phyloP scores from a whole-genome alignment of 2,329 filamentous ascomycete species.

The Coleophoma crateriformis region DNA sequence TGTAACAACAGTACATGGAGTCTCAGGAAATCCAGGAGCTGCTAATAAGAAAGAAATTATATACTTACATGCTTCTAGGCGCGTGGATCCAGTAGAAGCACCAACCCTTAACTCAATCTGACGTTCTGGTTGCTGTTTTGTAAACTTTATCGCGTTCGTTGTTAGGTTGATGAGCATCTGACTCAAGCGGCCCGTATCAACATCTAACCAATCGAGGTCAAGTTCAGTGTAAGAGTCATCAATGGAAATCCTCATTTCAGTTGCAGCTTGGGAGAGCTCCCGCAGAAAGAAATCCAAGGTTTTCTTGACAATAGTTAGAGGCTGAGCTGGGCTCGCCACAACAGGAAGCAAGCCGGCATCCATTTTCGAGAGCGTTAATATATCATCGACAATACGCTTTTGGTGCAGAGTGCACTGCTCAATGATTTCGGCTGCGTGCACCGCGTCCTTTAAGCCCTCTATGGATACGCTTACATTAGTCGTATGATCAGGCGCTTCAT shows the following conservation, averaged over 20 bases:
- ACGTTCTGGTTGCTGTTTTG: constrained; percentile 56
- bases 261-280: constrained; percentile 63
- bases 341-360: constrained; percentile 69
- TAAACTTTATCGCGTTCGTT: constrained; percentile 79
- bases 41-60: too few species aligned
- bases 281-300: constrained; percentile 74
- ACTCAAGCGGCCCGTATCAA: constrained; percentile 69
- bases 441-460: constrained; percentile 49
- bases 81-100: constrained; percentile 14
- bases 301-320: constrained; percentile 58
- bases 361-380: constrained; percentile 67
- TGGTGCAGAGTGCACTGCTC: constrained; percentile 73
- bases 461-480: constrained; percentile 23
- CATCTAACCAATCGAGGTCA: constrained; percentile 54
- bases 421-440: constrained; percentile 76
- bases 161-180: constrained; percentile 77
- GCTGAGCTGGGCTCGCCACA: constrained; percentile 63
- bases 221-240: constrained; percentile 54
- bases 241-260: constrained; percentile 58
- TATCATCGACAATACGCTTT: constrained; percentile 69
- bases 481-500: constrained; percentile 31
- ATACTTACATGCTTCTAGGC: not conserved
- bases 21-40: too few species aligned
- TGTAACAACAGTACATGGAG: too few species aligned
- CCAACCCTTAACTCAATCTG: constrained; percentile 42